Evolutionary conservation across 306 rosid species (phyloP).

Genomic region (Vigna nakashimae): DNA sequence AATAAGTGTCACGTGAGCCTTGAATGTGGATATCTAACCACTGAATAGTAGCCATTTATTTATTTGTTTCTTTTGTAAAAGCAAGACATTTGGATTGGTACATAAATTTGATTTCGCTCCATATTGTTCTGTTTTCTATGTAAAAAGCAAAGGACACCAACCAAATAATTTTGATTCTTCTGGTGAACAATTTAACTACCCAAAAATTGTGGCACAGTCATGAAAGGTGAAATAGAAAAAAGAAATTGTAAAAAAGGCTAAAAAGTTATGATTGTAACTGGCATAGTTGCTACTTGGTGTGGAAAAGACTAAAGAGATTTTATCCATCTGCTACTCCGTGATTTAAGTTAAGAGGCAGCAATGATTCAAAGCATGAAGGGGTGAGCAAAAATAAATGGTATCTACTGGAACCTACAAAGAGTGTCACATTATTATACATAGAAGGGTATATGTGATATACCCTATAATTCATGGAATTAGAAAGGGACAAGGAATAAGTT

Average conservation of each 20-base stretch:
- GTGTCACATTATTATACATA: conserved; percentile 8
- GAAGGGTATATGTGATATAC: conserved; percentile 19
- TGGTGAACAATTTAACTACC: background rate
- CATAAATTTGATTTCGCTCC: conserved; percentile 21
- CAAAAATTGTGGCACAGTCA: conserved; percentile 17
- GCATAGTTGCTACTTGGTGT: conserved; percentile 47
- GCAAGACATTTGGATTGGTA: conserved; percentile 45
- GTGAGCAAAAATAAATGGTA: background rate
- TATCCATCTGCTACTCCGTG: conserved; percentile 55
- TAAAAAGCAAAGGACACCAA: background rate
- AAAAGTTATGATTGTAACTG: conserved; percentile 48
- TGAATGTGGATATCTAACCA: conserved; percentile 49
- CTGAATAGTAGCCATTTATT: conserved; percentile 38
- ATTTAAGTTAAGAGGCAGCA: conserved; percentile 49
- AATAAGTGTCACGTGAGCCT: conserved; percentile 55
- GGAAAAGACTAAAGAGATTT: conserved; percentile 44
- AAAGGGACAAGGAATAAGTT: conserved; percentile 47
- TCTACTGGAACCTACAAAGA: background rate
- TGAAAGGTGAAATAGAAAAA: conserved; percentile 2
- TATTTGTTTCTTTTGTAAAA: conserved; percentile 30
- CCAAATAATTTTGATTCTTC: conserved; percentile 11
- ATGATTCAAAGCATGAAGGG: conserved; percentile 45
- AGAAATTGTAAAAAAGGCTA: background rate
- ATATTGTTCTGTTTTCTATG: conserved; percentile 24
- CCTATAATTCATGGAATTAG: conserved; percentile 51